A percentile compares a stretch with the other conserved stretches of the same genome.
phyloP scores from a whole-genome alignment of 2,329 filamentous ascomycete species.

The Harringtonia aguacate region DNA sequence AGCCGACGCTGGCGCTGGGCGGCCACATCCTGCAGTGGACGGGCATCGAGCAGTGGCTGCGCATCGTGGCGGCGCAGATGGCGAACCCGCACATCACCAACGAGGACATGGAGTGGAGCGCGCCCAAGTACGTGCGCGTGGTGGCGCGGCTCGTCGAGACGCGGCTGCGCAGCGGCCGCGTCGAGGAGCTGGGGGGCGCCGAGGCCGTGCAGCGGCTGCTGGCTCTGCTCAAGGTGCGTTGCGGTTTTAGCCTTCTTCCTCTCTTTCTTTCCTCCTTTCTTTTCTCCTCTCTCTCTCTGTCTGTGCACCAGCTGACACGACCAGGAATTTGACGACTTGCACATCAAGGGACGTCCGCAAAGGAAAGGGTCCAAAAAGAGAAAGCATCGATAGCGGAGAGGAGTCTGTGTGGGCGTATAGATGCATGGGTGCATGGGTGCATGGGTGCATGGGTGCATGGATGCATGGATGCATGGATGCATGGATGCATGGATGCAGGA shows the following conservation, averaged over 20 bases:
- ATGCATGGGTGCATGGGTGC: too few species aligned
- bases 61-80: slow-evolving; percentile 18
- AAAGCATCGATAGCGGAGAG: neutral
- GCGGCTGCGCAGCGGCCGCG: slow-evolving; percentile 9
- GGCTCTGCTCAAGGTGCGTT: slow-evolving; percentile 7
- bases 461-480: too few species aligned
- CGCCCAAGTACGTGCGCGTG: slow-evolving; percentile 13
- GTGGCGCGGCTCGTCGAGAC: slow-evolving; percentile 11
- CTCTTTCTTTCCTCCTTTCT: neutral
- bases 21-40: slow-evolving; percentile 24
- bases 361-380: neutral
- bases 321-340: slow-evolving; percentile 10
- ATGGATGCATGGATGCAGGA: too few species aligned
- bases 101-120: slow-evolving; percentile 18
- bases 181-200: slow-evolving; percentile 12
- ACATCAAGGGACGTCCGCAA: slow-evolving; percentile 3
- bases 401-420: neutral
- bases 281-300: neutral
- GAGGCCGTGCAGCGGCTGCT: slow-evolving; percentile 10
- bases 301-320: neutral
- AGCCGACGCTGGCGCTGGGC: slow-evolving; percentile 21
- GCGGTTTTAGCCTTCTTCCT: neutral
- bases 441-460: too few species aligned
- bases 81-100: slow-evolving; percentile 19
- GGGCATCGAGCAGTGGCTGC: slow-evolving; percentile 19